Conservation (phyloP, 2,329 filamentous ascomycete species). For the Dryadomyces quercivorus region DNA sequence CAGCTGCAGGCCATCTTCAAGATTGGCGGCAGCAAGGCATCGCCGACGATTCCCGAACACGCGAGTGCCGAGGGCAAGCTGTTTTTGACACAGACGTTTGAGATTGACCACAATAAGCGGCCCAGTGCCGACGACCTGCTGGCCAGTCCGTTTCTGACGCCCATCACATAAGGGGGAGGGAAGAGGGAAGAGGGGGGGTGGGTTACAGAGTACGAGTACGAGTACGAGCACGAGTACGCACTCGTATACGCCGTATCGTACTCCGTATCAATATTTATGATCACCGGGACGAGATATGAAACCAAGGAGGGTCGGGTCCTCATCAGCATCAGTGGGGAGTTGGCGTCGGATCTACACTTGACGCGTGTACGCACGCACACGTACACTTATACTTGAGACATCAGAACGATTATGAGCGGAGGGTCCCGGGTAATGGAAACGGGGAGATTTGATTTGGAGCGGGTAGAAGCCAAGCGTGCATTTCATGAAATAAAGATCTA, state of each 20-base stretch:
- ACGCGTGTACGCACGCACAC: background rate
- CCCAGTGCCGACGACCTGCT: slow-evolving; percentile 88
- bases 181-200: too few relatives aligned
- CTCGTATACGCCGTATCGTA: too few relatives aligned
- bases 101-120: slow-evolving; percentile 85
- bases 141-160: slow-evolving; percentile 67
- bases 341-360: slow-evolving; percentile 2
- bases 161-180: slow-evolving; percentile 37
- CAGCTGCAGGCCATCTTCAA: slow-evolving; percentile 98
- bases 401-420: too few relatives aligned
- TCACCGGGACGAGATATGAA: too few relatives aligned
- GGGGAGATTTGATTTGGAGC: too few relatives aligned
- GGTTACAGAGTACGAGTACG: too few relatives aligned
- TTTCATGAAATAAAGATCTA: too few relatives aligned
- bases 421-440: too few relatives aligned
- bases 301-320: background rate
- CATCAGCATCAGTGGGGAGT: background rate
- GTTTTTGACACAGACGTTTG: slow-evolving; percentile 84
- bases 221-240: too few relatives aligned
- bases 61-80: slow-evolving; percentile 72
- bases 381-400: background rate
- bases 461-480: too few relatives aligned
- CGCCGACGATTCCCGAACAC: slow-evolving; percentile 77
- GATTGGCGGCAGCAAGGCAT: slow-evolving; percentile 78
- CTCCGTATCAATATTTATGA: too few relatives aligned